Evolutionary conservation across 2,329 filamentous ascomycete species (phyloP).

Genomic region (Colletotrichum zoysiae): DNA sequence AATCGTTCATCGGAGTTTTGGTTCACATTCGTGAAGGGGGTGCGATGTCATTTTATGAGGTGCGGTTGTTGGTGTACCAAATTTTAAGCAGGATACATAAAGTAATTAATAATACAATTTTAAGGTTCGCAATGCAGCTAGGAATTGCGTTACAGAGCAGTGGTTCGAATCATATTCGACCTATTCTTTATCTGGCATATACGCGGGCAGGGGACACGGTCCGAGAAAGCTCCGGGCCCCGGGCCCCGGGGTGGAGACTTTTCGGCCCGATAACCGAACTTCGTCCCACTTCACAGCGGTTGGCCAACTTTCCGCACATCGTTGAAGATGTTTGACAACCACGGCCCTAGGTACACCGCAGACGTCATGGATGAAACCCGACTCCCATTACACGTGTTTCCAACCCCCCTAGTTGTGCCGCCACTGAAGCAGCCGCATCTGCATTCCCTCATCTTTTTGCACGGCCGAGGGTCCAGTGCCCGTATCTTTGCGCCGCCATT

Average conservation of each 20-base stretch:
- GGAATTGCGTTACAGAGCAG: too few relatives aligned
- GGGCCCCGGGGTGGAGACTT: too few relatives aligned
- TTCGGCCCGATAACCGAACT: neutral
- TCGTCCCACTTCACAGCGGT: neutral
- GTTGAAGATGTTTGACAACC: neutral
- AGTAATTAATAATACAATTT: neutral
- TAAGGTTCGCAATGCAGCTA: too few relatives aligned
- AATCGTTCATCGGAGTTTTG: neutral
- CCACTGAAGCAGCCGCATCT: constrained; percentile 51
- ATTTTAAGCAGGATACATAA: neutral
- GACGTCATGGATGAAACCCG: neutral
- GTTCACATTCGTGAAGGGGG: neutral
- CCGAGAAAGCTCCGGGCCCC: too few relatives aligned
- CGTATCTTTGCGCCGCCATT: constrained; percentile 56
- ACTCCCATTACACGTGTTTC: constrained; percentile 45
- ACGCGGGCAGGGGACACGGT: neutral
- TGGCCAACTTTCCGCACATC: neutral
- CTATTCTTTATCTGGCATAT: neutral
- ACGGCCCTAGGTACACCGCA: neutral
- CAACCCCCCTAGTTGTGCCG: constrained; percentile 42
- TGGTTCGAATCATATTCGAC: too few relatives aligned
- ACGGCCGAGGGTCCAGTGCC: constrained; percentile 61
- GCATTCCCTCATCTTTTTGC: constrained; percentile 62
- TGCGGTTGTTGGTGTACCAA: neutral
- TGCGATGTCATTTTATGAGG: neutral